Percentiles rank a stretch among this genome's conserved stretches.
Conservation (phyloP, 352 stramenopile species). For the Achlya hypogyna region DNA sequence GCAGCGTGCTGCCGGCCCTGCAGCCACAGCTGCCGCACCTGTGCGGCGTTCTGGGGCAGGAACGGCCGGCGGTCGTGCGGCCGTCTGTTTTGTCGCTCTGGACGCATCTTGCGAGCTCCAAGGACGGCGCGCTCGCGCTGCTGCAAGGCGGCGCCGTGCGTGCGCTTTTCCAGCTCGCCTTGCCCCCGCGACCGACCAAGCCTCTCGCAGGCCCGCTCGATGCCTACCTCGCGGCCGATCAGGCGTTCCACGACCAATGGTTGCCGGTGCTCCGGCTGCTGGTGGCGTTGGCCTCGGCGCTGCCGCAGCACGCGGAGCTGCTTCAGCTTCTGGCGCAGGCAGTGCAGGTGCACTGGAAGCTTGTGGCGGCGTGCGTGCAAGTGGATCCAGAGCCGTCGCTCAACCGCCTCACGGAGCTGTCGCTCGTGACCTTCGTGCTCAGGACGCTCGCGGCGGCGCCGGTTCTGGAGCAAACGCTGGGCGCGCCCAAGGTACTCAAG, state of each 20-base stretch:
- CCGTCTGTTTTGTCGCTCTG: constrained; percentile 79
- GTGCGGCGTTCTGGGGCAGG: constrained; percentile 60
- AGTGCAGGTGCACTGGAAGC: constrained; percentile 56
- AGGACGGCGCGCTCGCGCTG: constrained; percentile 54
- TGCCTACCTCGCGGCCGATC: constrained; percentile 35
- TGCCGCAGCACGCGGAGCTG: constrained; percentile 62
- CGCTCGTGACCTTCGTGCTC: constrained; percentile 72
- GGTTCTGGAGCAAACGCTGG: constrained; percentile 51
- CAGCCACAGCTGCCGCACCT: constrained; percentile 44
- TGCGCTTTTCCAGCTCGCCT: constrained; percentile 31
- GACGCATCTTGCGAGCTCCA: constrained; percentile 41
- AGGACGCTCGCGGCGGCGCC: constrained; percentile 65
- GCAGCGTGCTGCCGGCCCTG: background rate
- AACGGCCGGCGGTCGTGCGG: constrained; percentile 72
- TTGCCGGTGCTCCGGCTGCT: constrained; percentile 55
- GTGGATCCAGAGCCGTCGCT: constrained; percentile 37
- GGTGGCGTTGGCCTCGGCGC: constrained; percentile 42
- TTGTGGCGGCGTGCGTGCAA: constrained; percentile 55
- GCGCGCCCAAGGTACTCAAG: constrained; percentile 61
- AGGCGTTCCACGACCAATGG: constrained; percentile 72
- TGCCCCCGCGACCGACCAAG: constrained; percentile 25
- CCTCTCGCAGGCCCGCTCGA: constrained; percentile 25
- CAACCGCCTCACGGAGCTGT: constrained; percentile 51
- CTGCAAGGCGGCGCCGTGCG: constrained; percentile 63
- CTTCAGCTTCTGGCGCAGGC: constrained; percentile 48